Base-by-base conservation (phyloP, 495 filamentous ascomycete genomes). In the Aspergillus cristatus region DNA sequence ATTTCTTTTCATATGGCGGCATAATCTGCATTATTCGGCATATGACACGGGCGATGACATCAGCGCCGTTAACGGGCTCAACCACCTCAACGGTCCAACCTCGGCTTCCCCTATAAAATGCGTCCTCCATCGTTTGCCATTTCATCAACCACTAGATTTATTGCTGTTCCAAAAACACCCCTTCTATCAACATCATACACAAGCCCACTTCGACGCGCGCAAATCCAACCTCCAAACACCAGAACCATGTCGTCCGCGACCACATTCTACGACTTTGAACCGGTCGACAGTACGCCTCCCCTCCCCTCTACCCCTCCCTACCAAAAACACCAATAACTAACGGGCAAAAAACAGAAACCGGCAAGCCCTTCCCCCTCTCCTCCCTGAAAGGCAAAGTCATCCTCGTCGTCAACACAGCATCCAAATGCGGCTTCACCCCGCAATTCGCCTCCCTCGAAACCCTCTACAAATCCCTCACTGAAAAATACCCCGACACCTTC, bases 341-440 rank as follows among this genome's bases (percentile, higher is more conserved):
- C 20, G 8, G n/a, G n/a, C n/a, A 24, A 24, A 24, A 4, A 24
- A 24, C 34, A 91, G 86, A 91, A 53, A 85, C 78, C 57, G 88
- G 86, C 61, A 45, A 67, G 14, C 71, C 80, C 42, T 83, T 78
- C 56, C 67, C 76, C 38, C 75, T 97, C 51, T 47, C 62, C 45
- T 53, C 72, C 20, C 79, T 86, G 62, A 71, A 83, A 42, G 85
- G 82, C 70, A 96, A 96, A 60, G 89, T 96, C 58, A 77, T 97
- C 44, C 82, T 99, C 29, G 51, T 94, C 50, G 91, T 97, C 64
- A 99, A 99, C 75, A 94, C 87, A n/a, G 91, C 91, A 43, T 93
- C 85, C 54, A 95, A 96, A 71, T 99, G 91, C 69, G 91, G 93
- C 56, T 97, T 96, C 77, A 96, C 91, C 7, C 84, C 84, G n/a